These are phyloP conservation scores for Cenchrus fungigraminus DNA, from an alignment of 176 grass and related monocot genomes.

Conservation along the genomic window DNA sequence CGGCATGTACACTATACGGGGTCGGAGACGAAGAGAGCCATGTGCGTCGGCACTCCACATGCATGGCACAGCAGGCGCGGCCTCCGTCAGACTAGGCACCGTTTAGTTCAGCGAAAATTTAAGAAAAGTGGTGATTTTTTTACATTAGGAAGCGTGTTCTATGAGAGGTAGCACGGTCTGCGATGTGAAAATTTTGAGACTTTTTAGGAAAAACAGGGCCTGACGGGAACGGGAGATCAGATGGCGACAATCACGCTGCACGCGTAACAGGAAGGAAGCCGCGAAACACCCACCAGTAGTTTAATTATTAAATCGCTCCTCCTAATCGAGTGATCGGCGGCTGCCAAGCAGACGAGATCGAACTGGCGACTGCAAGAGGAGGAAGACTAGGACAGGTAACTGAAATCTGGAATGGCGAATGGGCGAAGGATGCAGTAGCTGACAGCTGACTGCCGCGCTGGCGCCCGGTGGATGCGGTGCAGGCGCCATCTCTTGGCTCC, in stretches of 20 bases:
- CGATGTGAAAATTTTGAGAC: too few species aligned
- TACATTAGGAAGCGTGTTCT: too few species aligned
- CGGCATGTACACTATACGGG: too few species aligned
- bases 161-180: too few species aligned
- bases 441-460: conserved; percentile 17
- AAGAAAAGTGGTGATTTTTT: too few species aligned
- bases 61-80: background rate
- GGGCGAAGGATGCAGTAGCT: background rate
- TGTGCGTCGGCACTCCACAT: background rate
- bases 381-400: background rate
- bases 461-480: conserved; percentile 44
- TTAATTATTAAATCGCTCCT: background rate
- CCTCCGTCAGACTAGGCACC: background rate
- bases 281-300: background rate
- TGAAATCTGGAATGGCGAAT: background rate
- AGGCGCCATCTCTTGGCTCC: background rate
- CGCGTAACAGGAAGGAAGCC: conserved; percentile 4
- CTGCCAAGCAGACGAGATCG: background rate
- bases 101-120: too few species aligned
- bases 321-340: background rate
- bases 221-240: background rate
- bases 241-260: background rate
- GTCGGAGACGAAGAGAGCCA: background rate
- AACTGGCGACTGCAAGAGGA: background rate
- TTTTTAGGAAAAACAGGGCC: too few species aligned